Conservation (phyloP, 2,329 filamentous ascomycete genomes). For the Xylariaceae sp. region DNA sequence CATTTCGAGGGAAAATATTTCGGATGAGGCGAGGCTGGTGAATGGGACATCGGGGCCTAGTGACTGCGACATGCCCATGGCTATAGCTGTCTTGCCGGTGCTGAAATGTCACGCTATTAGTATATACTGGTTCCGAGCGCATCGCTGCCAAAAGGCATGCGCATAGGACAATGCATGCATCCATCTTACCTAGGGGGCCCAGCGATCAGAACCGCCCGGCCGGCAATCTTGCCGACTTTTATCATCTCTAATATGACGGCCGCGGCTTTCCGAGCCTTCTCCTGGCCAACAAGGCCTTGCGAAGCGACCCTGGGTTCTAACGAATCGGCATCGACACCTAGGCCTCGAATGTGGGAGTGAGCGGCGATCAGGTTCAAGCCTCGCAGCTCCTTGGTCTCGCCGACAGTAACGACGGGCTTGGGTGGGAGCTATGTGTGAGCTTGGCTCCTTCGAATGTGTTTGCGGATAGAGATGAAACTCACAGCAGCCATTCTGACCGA, state of each 20-base stretch:
- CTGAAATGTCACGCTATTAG: slow-evolving; percentile 42
- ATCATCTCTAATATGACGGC: slow-evolving; percentile 98
- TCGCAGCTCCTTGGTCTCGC: slow-evolving; percentile 92
- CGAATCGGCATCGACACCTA: slow-evolving; percentile 88
- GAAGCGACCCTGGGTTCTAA: slow-evolving; percentile 80
- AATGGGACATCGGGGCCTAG: slow-evolving; percentile 93
- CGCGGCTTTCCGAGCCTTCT: slow-evolving; percentile 93
- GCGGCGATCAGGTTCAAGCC: slow-evolving; percentile 96
- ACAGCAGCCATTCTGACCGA: slow-evolving; percentile 49
- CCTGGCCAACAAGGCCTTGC: slow-evolving; percentile 92
- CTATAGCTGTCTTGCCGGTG: slow-evolving; percentile 97
- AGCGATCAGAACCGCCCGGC: slow-evolving; percentile 88
- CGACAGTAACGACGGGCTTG: slow-evolving; percentile 69
- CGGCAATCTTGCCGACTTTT: slow-evolving; percentile 97
- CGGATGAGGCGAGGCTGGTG: slow-evolving; percentile 89
- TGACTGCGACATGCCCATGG: slow-evolving; percentile 98
- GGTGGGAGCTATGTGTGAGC: slow-evolving; percentile 21
- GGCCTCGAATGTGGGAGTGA: slow-evolving; percentile 94
- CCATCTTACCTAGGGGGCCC: slow-evolving; percentile 71
- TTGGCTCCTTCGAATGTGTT: slow-evolving; percentile 2
- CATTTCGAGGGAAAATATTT: slow-evolving; percentile 99
- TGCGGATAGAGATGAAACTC: slow-evolving; percentile 30
- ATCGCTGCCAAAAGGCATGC: background rate
- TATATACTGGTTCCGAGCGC: slow-evolving; percentile 8
- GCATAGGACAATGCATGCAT: background rate